Conservation (phyloP, 148 eudicot genomes). For the Spergularia marina region DNA sequence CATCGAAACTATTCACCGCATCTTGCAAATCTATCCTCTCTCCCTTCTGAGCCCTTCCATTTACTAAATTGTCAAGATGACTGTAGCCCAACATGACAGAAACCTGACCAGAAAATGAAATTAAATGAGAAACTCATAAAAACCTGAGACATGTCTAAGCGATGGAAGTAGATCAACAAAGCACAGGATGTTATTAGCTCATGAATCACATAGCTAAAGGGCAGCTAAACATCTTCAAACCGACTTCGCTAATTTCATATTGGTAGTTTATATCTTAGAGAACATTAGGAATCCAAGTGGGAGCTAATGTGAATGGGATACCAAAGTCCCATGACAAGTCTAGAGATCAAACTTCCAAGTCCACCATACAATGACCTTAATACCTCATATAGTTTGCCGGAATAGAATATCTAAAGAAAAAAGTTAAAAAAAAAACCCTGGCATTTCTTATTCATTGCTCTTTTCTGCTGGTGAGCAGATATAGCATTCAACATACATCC, state of each 20-base stretch:
- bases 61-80: constrained; percentile 46
- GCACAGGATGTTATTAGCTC: background rate
- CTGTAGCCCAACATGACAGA: constrained; percentile 53
- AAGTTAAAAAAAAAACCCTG: too few species aligned
- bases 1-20: constrained; percentile 37
- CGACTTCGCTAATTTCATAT: background rate
- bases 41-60: constrained; percentile 34
- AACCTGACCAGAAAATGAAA: constrained; percentile 41
- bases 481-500: background rate
- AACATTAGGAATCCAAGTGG: background rate
- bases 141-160: background rate
- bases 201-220: background rate
- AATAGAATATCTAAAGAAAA: too few species aligned
- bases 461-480: background rate
- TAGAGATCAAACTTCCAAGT: background rate
- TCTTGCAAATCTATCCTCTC: constrained; percentile 28
- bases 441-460: too few species aligned
- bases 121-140: constrained; percentile 1
- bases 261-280: background rate
- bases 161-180: constrained; percentile 12
- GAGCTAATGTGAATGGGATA: background rate
- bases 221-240: background rate
- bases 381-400: background rate
- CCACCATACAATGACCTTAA: background rate
- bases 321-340: background rate